phyloP scores from a whole-genome alignment of 192 early-diverging fungal species.

The Podila epigama region DNA sequence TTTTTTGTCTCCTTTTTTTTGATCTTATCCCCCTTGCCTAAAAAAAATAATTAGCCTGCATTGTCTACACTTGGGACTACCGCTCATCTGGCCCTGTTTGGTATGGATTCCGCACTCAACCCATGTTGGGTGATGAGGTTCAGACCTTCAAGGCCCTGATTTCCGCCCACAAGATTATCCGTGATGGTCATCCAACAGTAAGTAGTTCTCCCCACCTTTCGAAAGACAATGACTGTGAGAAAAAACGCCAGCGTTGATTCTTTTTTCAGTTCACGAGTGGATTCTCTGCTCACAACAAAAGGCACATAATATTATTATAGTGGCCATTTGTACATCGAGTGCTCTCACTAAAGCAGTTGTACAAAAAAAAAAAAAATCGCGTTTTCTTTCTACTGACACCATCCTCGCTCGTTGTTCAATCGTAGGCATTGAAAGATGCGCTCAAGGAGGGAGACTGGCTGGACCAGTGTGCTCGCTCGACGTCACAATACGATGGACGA shows the following conservation, averaged over 20 bases:
- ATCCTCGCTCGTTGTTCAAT: background rate
- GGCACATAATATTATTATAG: background rate
- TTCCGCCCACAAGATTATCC: constrained; percentile 93
- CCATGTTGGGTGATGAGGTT: constrained; percentile 92
- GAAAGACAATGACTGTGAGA: background rate
- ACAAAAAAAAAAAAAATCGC: background rate
- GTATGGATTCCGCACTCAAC: constrained; percentile 85
- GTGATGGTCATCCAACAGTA: constrained; percentile 88
- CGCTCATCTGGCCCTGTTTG: constrained; percentile 87
- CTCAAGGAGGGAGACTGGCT: constrained; percentile 83
- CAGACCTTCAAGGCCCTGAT: constrained; percentile 96
- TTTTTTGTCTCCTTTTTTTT: constrained; percentile 3
- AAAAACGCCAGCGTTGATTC: background rate
- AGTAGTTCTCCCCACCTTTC: too few species aligned
- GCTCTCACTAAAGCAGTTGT: too few species aligned
- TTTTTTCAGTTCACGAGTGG: background rate
- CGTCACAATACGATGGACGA: constrained; percentile 55
- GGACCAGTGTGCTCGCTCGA: constrained; percentile 70
- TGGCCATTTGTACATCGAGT: background rate
- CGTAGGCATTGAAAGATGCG: constrained; percentile 83
- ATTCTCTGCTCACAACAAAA: background rate
- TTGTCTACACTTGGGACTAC: constrained; percentile 95
- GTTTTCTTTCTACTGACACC: background rate
- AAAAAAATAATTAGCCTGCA: constrained; percentile 60
- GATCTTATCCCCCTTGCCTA: background rate